phyloP scores from a whole-genome alignment of 1,284 basidiomycete species.

The Cutaneotrichosporon sp. region DNA sequence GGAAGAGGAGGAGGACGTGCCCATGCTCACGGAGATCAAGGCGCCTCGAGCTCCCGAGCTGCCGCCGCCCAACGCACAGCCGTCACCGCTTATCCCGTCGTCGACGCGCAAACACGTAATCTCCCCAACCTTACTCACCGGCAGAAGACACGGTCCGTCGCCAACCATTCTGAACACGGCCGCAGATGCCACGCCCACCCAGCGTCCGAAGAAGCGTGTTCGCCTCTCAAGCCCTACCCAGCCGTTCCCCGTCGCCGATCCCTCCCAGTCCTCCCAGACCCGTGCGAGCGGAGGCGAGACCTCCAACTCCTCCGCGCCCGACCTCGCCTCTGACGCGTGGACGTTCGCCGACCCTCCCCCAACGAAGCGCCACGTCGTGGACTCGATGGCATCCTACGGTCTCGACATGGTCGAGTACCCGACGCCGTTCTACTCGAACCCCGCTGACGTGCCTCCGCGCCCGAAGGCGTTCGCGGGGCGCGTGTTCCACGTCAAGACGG shows the following conservation, averaged over 20 bases:
- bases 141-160: background rate
- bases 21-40: slow-evolving; percentile 10
- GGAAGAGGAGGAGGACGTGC: background rate
- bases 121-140: background rate
- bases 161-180: background rate
- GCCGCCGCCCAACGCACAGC: slow-evolving; percentile 18
- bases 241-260: background rate
- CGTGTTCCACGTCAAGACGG: slow-evolving; percentile 65
- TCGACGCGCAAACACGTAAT: background rate
- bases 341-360: slow-evolving; percentile 64
- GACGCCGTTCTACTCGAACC: slow-evolving; percentile 75
- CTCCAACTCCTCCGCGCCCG: slow-evolving; percentile 7
- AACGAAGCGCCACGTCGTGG: slow-evolving; percentile 56
- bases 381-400: slow-evolving; percentile 59
- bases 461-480: slow-evolving; percentile 80
- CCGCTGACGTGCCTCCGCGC: slow-evolving; percentile 67
- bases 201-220: slow-evolving; percentile 18
- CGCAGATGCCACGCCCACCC: background rate
- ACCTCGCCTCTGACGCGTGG: slow-evolving; percentile 47
- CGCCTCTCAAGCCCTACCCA: slow-evolving; percentile 17
- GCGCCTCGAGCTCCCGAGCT: background rate
- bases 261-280: background rate
- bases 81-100: background rate
- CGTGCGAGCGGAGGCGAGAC: background rate
- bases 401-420: slow-evolving; percentile 69